Evolutionary conservation across 1,284 basidiomycete species (phyloP).

Genomic region (Sanghuangporus baumii): DNA sequence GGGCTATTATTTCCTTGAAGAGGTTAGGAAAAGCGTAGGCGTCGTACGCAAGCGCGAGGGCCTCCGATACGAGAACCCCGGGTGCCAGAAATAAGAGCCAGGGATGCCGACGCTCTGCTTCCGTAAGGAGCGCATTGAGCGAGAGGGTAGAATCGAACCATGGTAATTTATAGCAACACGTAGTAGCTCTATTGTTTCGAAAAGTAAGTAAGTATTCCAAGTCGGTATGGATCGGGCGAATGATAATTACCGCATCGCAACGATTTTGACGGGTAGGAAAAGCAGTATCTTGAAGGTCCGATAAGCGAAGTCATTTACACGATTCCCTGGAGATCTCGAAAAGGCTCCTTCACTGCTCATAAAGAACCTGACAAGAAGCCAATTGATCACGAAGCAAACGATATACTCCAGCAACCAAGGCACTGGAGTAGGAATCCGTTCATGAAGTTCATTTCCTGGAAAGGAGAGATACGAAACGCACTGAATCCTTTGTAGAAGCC

Average conservation of each 20-base stretch:
- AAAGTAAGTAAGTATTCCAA: not conserved
- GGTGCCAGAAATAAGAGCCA: not conserved
- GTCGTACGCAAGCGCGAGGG: not conserved
- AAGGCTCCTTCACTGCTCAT: no score
- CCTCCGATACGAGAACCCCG: not conserved
- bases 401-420: no score
- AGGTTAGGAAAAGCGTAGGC: not conserved
- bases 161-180: not conserved
- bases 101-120: not conserved
- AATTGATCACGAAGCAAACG: no score
- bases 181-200: not conserved
- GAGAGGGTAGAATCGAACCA: not conserved
- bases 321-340: no score
- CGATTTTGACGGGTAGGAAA: not conserved
- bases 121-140: not conserved
- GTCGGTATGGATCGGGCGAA: not conserved
- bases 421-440: no score
- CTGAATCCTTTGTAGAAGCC: no score
- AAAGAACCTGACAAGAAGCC: no score
- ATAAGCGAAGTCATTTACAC: no score
- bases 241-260: not conserved
- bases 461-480: no score
- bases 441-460: no score
- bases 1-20: not conserved
- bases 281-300: conserved; percentile 25